These are phyloP conservation scores for Telfairia occidentalis DNA, from an alignment of 331 rosid species.

Conservation along the genomic window DNA sequence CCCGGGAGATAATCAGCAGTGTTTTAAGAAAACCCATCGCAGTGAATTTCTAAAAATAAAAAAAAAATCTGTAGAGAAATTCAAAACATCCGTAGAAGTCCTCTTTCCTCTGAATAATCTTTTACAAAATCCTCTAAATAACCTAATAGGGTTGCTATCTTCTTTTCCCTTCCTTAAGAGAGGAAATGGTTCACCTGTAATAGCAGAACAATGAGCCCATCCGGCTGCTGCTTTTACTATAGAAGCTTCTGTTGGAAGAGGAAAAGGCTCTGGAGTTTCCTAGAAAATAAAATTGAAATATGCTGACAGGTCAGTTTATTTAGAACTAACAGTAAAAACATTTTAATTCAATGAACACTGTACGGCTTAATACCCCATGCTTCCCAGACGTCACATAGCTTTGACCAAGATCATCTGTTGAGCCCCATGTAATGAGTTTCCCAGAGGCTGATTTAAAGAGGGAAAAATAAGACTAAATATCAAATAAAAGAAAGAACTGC, in stretches of 20 bases:
- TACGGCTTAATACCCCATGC: conserved; percentile 66
- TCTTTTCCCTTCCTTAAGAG: not conserved
- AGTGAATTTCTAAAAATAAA: not conserved
- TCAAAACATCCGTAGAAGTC: not conserved
- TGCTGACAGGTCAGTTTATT: conserved; percentile 12
- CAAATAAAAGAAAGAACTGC: conserved; percentile 1
- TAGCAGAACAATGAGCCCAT: conserved; percentile 94
- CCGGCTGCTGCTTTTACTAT: conserved; percentile 76
- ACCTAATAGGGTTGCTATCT: not conserved
- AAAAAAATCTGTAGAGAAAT: not conserved
- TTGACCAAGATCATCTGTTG: conserved; percentile 97
- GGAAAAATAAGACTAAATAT: not conserved
- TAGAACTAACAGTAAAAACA: not conserved
- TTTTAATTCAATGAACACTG: not conserved
- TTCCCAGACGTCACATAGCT: conserved; percentile 94
- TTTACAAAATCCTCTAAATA: not conserved
- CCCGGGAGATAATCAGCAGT: not conserved
- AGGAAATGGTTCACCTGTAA: conserved; percentile 49
- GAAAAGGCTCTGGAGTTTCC: conserved; percentile 95
- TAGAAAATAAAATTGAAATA: conserved; percentile 30
- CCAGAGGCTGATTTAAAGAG: conserved; percentile 47
- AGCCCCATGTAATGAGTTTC: conserved; percentile 97
- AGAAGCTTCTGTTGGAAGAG: conserved; percentile 65
- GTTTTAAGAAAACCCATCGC: not conserved
- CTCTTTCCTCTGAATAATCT: not conserved